Evolutionary conservation across 2,329 filamentous ascomycete species (phyloP), one percentile per base, ranked within the genome.

Genomic region (Arthroderma uncinatum): DNA sequence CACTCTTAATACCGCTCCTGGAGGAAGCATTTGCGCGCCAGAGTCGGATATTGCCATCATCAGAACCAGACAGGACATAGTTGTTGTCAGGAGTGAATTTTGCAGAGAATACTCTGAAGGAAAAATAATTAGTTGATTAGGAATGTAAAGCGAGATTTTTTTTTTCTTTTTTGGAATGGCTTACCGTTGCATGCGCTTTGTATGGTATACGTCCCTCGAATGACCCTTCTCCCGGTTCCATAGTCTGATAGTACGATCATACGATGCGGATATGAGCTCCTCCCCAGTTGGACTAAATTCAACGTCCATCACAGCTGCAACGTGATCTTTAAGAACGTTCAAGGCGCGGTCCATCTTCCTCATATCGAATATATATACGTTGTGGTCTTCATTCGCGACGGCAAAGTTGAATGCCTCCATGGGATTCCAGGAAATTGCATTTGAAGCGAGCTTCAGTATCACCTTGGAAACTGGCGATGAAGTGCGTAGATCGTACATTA

Each of bases 341-440:
- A 95, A 76, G 0, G 92, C 89, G 61, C 89, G 84, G 64, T 88
- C 84, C 70, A 95, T 86, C 68, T 89, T 92, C 64, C 93, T 82
- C 82, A 94, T 94, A 71, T 98, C 93, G 67, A 98, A 98, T 60
- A 96, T 81, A 67, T 90, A 89, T 62, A 87, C 80, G 71, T 95
- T 94, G 75, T 96, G 92, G 67, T 97, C 93, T 76, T 98, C 93
- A 64, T 87, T 94, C 10, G 89, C 93, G 30, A 91, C 84, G 14
- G 90, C 92, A 67, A 97, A 85, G 74, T 97, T 95, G 78, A 95
- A 95, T 6, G 90, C 87, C 71, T 95, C 91, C 85, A 96, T 93
- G 0, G 93, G 93, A 64, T 96, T 96, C 89, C 92, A 98, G 44
- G 86, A 80, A 55, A 96, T 79, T 53, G 84, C 81, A 74, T 95